phyloP scores from a whole-genome alignment of 2,329 filamentous ascomycete species.

The Diplocarpon rosae region DNA sequence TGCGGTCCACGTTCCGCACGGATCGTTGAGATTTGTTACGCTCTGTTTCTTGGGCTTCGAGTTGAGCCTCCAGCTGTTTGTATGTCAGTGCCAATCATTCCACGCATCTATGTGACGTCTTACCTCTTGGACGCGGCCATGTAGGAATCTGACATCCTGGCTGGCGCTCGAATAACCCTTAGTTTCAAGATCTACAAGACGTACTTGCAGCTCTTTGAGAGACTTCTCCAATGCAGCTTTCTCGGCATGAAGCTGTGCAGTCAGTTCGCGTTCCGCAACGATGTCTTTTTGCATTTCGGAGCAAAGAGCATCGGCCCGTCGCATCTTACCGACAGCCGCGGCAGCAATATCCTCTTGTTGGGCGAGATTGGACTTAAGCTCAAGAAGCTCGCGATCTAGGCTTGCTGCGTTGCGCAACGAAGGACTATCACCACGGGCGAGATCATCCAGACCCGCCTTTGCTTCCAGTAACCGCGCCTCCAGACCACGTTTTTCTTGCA shows the following conservation, averaged over 20 bases:
- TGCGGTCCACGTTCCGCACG: constrained; percentile 84
- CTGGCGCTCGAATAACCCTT: constrained; percentile 93
- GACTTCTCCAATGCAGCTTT: constrained; percentile 84
- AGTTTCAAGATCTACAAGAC: constrained; percentile 86
- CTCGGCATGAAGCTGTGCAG: constrained; percentile 73
- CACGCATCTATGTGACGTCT: constrained; percentile 28
- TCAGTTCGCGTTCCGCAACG: constrained; percentile 70
- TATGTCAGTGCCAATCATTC: constrained; percentile 17
- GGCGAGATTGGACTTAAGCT: constrained; percentile 77
- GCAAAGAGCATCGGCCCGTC: constrained; percentile 76
- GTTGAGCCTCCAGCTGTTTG: constrained; percentile 69
- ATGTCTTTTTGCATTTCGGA: constrained; percentile 92
- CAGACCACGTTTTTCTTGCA: constrained; percentile 82
- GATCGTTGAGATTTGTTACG: constrained; percentile 75
- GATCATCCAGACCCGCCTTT: constrained; percentile 76
- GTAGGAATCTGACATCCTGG: constrained; percentile 88
- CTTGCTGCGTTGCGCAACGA: constrained; percentile 81
- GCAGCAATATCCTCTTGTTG: constrained; percentile 89
- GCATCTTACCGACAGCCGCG: constrained; percentile 94
- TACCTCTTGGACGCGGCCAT: constrained; percentile 92
- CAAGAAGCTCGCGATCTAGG: constrained; percentile 79
- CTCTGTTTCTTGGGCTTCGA: constrained; percentile 72
- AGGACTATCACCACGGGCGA: constrained; percentile 74
- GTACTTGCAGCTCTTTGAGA: constrained; percentile 80
- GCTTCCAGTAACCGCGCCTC: constrained; percentile 80